Evolutionary conservation across 306 rosid genomes (phyloP).

Genomic region (Dalbergia cochinchinensis): DNA sequence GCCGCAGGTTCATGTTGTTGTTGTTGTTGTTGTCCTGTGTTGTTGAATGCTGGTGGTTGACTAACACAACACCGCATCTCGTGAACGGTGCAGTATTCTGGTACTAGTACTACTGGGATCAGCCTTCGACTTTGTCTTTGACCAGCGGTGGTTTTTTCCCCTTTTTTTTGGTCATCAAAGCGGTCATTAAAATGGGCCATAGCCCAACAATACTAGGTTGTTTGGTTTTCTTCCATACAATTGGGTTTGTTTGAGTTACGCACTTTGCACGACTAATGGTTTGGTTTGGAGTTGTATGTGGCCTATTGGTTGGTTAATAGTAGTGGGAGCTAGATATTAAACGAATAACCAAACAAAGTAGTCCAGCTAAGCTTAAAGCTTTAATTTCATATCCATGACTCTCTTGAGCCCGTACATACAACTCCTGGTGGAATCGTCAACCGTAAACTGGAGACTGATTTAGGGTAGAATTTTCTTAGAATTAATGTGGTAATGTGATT

Average conservation of each 20-base stretch:
- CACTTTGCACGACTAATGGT: neutral
- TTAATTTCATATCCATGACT: neutral
- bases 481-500: no score
- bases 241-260: neutral
- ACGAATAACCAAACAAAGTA: neutral
- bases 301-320: neutral
- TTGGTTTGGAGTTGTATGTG: no score
- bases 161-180: neutral
- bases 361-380: neutral
- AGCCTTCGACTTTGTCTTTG: neutral
- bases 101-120: no score
- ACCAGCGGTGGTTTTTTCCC: neutral
- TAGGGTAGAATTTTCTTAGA: no score
- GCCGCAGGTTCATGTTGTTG: conserved; percentile 11
- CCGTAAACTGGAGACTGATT: neutral
- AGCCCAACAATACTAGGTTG: no score
- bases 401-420: neutral
- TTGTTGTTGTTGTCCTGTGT: neutral
- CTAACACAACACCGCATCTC: no score
- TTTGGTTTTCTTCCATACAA: neutral
- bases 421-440: neutral
- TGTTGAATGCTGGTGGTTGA: neutral
- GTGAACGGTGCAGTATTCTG: no score
- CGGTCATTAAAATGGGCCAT: no score
- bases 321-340: neutral